Base-by-base conservation (phyloP, 441 rosid genomes). In the Adansonia rubrostipa region DNA sequence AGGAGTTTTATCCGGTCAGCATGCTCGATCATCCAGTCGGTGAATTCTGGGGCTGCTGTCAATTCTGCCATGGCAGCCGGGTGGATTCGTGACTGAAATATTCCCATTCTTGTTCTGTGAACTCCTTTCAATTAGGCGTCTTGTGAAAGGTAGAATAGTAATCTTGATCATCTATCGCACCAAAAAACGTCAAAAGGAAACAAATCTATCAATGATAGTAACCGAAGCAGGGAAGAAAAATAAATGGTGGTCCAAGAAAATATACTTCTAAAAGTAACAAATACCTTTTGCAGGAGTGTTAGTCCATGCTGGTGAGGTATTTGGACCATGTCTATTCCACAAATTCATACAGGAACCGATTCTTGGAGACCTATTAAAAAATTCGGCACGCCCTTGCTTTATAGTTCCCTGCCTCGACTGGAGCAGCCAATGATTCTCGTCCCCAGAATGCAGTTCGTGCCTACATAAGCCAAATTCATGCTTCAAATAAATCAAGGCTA, bases 31-130 rank as follows among this genome's bases (percentile, higher is more conserved):
- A 93, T 71, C 97, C 98, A 96, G 69, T 87, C 85, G 1, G 92
- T 74, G 80, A 92, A 92, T 66, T 91, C 94, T 15, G 98, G 94
- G 47, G 97, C 89, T 51, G 96, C 90, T 51, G 89, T 78, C 87
- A 96, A 84, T 61, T 89, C 97, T 6, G 92, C 89, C 77, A 94
- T 76, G 56, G 98, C 98, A 68, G 78, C 56, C 82, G 85, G n/a
- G 99, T 96, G n/a, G 98, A 91, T 73, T 88, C 94, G 67, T 75
- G 80, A 11, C 94, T 91, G 61, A 95, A 89, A 79, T 93, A 94
- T 67, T 93, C 90, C 96, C 93, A 93, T 71, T 94, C 96, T 84
- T 85, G 81, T 85, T 90, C 83, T 0, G 98, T 83, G 77, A 91
- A 71, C 84, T 80, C 92, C 89, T 84, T 92, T 73, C 80, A 75